Conservation (phyloP, 768 basidiomycete species). For the Mycena belliarum region DNA sequence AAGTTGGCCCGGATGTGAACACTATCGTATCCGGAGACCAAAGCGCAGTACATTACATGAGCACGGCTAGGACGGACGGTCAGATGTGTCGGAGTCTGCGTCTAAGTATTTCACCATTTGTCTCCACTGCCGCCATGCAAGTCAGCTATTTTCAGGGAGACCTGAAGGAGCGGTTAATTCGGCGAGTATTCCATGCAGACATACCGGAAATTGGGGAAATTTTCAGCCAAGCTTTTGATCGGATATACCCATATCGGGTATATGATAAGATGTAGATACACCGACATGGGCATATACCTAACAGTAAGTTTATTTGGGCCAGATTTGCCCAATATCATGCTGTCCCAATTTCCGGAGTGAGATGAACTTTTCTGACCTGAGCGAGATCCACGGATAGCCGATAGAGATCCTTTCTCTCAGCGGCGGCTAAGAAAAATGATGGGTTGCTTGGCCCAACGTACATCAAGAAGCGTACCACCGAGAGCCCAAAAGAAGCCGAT, state of each 20-base stretch:
- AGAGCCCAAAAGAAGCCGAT: constrained; percentile 75
- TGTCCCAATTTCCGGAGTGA: too few species aligned
- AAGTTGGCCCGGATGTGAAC: constrained; percentile 65
- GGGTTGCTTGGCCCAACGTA: background rate
- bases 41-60: constrained; percentile 57
- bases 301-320: too few species aligned
- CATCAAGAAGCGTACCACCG: constrained; percentile 42
- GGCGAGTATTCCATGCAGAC: too few species aligned
- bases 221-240: too few species aligned
- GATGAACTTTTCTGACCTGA: too few species aligned
- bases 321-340: too few species aligned
- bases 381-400: constrained; percentile 69
- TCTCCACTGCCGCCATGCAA: constrained; percentile 61
- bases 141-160: constrained; percentile 70
- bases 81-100: background rate
- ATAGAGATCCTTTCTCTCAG: constrained; percentile 63
- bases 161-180: constrained; percentile 64
- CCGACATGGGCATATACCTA: too few species aligned
- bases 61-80: constrained; percentile 48
- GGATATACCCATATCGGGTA: too few species aligned
- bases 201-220: too few species aligned
- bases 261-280: too few species aligned
- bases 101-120: constrained; percentile 59
- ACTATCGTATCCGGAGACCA: constrained; percentile 70
- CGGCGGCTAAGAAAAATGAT: constrained; percentile 43